Conservation (phyloP, 2,329 filamentous ascomycete genomes). For the Coleophoma eucalyptorum region DNA sequence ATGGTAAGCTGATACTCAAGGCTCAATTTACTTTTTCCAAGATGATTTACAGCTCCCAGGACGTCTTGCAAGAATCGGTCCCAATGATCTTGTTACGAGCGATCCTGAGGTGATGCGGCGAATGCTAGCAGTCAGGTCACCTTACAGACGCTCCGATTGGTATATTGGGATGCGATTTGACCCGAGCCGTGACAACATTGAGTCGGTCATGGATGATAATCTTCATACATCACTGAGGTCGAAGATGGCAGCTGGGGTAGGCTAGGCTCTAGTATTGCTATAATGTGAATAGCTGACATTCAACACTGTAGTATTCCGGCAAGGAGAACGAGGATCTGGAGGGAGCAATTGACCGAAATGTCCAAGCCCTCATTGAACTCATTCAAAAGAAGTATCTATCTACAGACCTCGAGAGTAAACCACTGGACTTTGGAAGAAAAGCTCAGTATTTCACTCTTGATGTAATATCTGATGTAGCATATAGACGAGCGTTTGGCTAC, state of each 20-base stretch:
- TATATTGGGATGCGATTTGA: conserved; percentile 47
- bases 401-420: conserved; percentile 26
- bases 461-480: conserved; percentile 47
- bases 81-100: conserved; percentile 32
- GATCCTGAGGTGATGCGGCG: conserved; percentile 35
- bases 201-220: conserved; percentile 42
- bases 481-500: conserved; percentile 46
- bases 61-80: conserved; percentile 34
- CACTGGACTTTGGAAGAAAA: conserved; percentile 47
- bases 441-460: conserved; percentile 52
- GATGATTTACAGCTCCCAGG: conserved; percentile 1
- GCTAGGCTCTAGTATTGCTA: conserved; percentile 29
- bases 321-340: conserved; percentile 47
- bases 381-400: conserved; percentile 44
- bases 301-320: conserved; percentile 38
- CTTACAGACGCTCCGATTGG: conserved; percentile 35
- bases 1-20: conserved; percentile 6
- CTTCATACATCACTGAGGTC: conserved; percentile 37
- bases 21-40: background rate
- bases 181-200: conserved; percentile 46
- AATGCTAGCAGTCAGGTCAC: conserved; percentile 32
- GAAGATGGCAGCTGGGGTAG: conserved; percentile 45
- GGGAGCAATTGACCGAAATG: conserved; percentile 41
- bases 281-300: background rate
- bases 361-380: conserved; percentile 41